These are phyloP conservation scores for Hypoxylon sp. DNA, from an alignment of 2,329 filamentous ascomycete species.

Conservation along the genomic window DNA sequence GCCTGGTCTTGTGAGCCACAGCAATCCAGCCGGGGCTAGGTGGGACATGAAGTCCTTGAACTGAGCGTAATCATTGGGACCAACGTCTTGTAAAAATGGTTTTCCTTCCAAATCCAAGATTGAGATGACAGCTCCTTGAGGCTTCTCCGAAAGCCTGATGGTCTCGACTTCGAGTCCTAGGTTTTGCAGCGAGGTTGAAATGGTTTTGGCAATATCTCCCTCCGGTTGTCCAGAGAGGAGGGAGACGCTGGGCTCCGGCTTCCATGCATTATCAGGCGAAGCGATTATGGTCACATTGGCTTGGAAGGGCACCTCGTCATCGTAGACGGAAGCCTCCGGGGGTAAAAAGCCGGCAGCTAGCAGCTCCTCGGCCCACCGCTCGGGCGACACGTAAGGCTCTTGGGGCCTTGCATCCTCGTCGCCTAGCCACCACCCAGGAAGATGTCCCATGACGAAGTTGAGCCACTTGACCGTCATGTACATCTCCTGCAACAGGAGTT, in stretches of 20 bases:
- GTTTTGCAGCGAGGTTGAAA: neutral
- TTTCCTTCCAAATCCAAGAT: neutral
- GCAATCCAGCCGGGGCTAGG: neutral
- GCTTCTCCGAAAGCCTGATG: neutral
- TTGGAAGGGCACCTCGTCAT: neutral
- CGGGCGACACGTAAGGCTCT: conserved; percentile 38
- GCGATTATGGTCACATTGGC: neutral
- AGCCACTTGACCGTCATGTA: conserved; percentile 16
- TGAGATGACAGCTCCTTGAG: neutral
- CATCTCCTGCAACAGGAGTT: conserved; percentile 44
- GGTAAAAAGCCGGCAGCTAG: conserved; percentile 27
- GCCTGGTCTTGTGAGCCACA: neutral
- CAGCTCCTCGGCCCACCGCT: conserved; percentile 38
- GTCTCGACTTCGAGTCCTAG: neutral
- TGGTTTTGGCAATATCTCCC: neutral
- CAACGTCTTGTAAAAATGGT: neutral
- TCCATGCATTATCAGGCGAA: neutral
- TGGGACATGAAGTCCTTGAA: neutral
- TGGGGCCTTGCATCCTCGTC: conserved; percentile 30
- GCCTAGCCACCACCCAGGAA: conserved; percentile 46
- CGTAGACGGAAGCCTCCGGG: neutral
- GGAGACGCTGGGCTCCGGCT: neutral
- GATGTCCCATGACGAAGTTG: conserved; percentile 39
- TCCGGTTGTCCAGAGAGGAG: neutral
- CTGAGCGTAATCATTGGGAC: neutral